Percentiles rank a stretch among this genome's conserved stretches.
These are phyloP conservation scores for Filobasidium floriforme DNA, from an alignment of 768 basidiomycete genomes.

Conservation along the genomic window DNA sequence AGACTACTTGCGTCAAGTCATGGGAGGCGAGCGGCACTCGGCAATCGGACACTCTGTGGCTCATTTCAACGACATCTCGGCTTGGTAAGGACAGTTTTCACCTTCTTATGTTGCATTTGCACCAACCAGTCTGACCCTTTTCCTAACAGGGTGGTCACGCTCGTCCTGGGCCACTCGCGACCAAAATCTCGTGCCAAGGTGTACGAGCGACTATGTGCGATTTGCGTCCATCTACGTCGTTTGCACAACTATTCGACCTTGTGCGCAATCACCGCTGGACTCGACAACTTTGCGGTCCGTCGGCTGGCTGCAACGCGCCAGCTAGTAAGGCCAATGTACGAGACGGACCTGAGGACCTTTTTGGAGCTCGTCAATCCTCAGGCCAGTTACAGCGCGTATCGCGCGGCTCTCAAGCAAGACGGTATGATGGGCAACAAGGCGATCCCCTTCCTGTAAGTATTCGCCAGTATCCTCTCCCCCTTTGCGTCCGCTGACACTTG, in stretches of 20 bases:
- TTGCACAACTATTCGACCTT: constrained; percentile 89
- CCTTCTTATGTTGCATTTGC: constrained; percentile 8
- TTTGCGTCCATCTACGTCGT: constrained; percentile 69
- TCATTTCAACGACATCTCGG: constrained; percentile 72
- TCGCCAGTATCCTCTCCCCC: background rate
- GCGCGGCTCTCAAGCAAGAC: constrained; percentile 69
- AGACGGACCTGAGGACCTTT: constrained; percentile 72
- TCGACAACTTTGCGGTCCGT: constrained; percentile 71
- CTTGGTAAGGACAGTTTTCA: constrained; percentile 55
- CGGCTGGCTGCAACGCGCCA: constrained; percentile 68
- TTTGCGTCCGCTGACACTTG: background rate
- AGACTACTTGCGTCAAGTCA: constrained; percentile 73
- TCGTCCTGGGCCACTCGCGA: constrained; percentile 81
- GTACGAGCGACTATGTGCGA: constrained; percentile 79
- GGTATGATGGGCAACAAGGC: constrained; percentile 63
- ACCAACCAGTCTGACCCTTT: constrained; percentile 13
- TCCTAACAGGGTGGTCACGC: constrained; percentile 68
- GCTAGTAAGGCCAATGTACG: constrained; percentile 59
- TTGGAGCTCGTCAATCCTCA: constrained; percentile 73
- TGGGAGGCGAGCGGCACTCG: constrained; percentile 58
- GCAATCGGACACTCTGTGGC: constrained; percentile 66
- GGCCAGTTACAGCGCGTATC: constrained; percentile 81
- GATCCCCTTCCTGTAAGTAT: constrained; percentile 60
- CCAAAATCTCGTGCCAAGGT: constrained; percentile 65
- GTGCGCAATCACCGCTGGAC: constrained; percentile 87